These are phyloP conservation scores for Rhynchospora pubera DNA, from an alignment of 176 grass and related monocot genomes.

Conservation along the genomic window DNA sequence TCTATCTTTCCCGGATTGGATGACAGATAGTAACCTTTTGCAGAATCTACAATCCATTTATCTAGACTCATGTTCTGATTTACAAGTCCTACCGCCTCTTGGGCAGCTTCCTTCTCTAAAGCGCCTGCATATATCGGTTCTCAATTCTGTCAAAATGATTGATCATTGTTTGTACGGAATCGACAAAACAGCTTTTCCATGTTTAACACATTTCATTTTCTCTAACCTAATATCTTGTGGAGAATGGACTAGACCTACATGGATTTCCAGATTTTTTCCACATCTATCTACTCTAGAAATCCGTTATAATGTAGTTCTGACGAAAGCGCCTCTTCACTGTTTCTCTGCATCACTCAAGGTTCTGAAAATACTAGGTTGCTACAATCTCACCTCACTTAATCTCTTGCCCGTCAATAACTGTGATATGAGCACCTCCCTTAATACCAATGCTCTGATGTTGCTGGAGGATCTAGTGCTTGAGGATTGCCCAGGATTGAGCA, in stretches of 20 bases:
- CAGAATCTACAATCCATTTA: conserved; percentile 20
- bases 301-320: not conserved
- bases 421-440: not conserved
- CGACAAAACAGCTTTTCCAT: conserved; percentile 17
- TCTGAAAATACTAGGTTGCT: not conserved
- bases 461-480: not conserved
- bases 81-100: conserved; percentile 36
- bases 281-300: conserved; percentile 1
- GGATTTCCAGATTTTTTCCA: not conserved
- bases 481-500: not conserved
- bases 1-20: conserved; percentile 32
- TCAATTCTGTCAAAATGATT: conserved; percentile 22
- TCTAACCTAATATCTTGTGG: conserved; percentile 16
- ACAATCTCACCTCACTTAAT: not conserved
- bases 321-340: not conserved
- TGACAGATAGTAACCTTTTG: not conserved
- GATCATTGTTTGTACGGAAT: conserved; percentile 26
- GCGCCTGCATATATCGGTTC: conserved; percentile 23
- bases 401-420: no score
- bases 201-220: conserved; percentile 32
- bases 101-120: conserved; percentile 34
- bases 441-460: not conserved
- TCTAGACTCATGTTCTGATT: conserved; percentile 21
- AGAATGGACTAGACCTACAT: not conserved
- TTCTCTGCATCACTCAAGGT: conserved; percentile 10